A percentile compares a stretch with the other conserved stretches of the same genome.
These are phyloP conservation scores for Pseudonitzschia pungens DNA, from an alignment of 108 stramenopile species.

Conservation along the genomic window DNA sequence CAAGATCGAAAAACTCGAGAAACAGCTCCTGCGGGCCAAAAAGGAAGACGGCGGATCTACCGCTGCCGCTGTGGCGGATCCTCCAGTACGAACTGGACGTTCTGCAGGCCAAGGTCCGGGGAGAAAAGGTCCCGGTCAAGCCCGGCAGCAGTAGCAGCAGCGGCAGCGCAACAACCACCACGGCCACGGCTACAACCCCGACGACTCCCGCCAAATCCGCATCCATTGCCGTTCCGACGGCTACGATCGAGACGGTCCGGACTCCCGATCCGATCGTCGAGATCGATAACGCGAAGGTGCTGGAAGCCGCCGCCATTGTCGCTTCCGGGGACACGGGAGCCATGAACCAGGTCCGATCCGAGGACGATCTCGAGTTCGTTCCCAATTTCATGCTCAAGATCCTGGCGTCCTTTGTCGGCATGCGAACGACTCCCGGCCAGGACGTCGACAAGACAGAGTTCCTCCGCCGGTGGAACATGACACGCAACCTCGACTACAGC, in stretches of 20 bases:
- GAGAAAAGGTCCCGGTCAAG: constrained; percentile 19
- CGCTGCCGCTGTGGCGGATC: constrained; percentile 15
- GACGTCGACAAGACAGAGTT: constrained; percentile 4
- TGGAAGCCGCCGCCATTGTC: neutral
- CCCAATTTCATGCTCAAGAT: constrained; percentile 5
- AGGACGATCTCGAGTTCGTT: neutral
- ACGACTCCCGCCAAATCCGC: neutral
- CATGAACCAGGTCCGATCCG: neutral
- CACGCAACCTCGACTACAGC: constrained; percentile 7
- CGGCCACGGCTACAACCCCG: constrained; percentile 1
- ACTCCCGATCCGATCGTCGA: neutral
- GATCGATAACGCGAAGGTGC: neutral
- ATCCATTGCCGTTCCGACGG: neutral
- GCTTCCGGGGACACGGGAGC: neutral
- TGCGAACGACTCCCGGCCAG: neutral
- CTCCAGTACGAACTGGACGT: constrained; percentile 51
- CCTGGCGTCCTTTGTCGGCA: constrained; percentile 7
- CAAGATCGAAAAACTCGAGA: constrained; percentile 65
- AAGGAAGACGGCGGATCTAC: neutral
- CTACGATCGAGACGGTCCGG: neutral
- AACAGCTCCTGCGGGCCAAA: constrained; percentile 31
- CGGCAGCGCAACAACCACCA: constrained; percentile 2
- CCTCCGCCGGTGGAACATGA: neutral
- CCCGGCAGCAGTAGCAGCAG: neutral
- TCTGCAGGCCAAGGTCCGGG: constrained; percentile 40